Base-by-base conservation (phyloP, 2,329 filamentous ascomycete genomes). In the Aspergillus sp. region DNA sequence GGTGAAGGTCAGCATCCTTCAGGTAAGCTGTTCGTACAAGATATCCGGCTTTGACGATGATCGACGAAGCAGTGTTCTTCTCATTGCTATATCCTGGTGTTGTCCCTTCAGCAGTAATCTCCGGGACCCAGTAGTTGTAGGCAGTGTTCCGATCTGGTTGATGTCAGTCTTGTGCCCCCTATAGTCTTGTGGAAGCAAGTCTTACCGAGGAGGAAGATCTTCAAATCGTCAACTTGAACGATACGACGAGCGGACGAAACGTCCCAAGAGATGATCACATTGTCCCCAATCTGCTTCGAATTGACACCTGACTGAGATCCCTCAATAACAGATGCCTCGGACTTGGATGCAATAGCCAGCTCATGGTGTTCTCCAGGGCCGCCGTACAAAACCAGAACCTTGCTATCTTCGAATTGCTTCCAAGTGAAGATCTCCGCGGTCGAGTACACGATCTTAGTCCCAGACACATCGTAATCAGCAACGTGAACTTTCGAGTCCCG, bases 351-450 rank as follows among this genome's bases (percentile, higher is more conserved):
- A 30, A 73, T 54, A n/a, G 68, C 68, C 48, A 71, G 44, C 48
- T 73, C 71, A 43, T 73, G 68, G 47, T 68, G 66, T 47, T 73
- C 71, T 2, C 54, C 60, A 17, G 58, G 48, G 13, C 64, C 68
- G 17, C 70, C 70, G 41, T 72, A 74, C 6, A 74, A 27, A 12
- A 73, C 57, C 3, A 74, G 61, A 4, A 69, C 60, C 12, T 79
- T 83, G 61, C 76, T 78, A 35, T 76, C 68, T 0, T 71, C 73
- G 50, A 84, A 82, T 45, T 78, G 74, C 62, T 88, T 84, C 71
- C 71, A 74, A 7, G 70, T 74, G 43, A 73, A 72, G 7, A 74
- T 59, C 43, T 74, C 71, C 4, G 67, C 70, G 10, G 70, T 70
- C 0, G 70, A 72, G 52, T 74, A 74, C 7, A 73, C 53, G 27